phyloP scores from a whole-genome alignment of 2,329 filamentous ascomycete species.

The Xylaria sp. region DNA sequence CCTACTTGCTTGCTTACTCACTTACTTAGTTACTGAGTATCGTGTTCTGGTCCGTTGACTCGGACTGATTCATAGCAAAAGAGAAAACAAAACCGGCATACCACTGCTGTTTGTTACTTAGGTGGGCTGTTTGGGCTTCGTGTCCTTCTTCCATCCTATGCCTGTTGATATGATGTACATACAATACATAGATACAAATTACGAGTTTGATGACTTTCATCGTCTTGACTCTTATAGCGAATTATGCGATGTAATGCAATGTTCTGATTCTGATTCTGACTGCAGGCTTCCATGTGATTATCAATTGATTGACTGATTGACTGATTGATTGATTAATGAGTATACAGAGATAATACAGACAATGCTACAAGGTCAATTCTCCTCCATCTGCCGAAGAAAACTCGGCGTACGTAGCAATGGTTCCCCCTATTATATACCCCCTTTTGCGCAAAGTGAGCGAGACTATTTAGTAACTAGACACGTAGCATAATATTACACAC shows the following conservation, averaged over 20 bases:
- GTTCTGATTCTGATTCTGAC: not conserved
- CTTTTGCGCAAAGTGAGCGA: not conserved
- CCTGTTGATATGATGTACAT: constrained; percentile 26
- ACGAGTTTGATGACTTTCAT: constrained; percentile 28
- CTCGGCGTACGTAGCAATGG: not conserved
- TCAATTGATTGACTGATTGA: too few species aligned
- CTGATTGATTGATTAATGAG: not conserved
- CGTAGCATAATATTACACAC: not conserved
- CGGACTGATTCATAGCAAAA: not conserved
- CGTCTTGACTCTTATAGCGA: not conserved
- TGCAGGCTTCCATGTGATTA: not conserved
- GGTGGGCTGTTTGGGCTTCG: not conserved
- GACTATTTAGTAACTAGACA: not conserved
- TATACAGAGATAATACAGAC: constrained; percentile 14
- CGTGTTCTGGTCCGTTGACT: not conserved
- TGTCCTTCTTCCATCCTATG: not conserved
- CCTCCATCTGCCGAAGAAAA: not conserved
- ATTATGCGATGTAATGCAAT: not conserved
- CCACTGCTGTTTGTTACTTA: too few species aligned
- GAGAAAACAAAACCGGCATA: not conserved
- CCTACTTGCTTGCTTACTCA: too few species aligned
- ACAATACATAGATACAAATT: constrained; percentile 25
- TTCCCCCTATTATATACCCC: not conserved
- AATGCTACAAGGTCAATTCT: constrained; percentile 3
- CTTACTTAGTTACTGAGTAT: too few species aligned